Evolutionary conservation across 148 eudicot genomes (phyloP), one percentile per base, ranked within the genome.

Genomic region (Fagopyrum homotropicum): DNA sequence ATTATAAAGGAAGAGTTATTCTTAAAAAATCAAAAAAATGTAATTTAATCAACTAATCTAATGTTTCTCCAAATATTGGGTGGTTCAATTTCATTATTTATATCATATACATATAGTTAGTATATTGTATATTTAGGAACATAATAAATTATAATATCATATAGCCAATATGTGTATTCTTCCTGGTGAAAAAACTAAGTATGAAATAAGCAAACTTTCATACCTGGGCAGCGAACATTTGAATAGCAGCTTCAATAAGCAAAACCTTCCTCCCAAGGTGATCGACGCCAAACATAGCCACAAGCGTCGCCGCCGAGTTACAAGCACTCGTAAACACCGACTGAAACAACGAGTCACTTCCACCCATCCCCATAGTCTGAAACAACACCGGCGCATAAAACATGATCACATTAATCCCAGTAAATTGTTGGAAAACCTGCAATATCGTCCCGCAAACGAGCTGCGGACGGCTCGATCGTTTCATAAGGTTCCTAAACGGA

Each of bases 351-450:
- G 97, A 82, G 7, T 96, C 99, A 35, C 81, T 84, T 54, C 75
- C 80, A 46, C 88, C 89, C 56, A 95, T 90, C 8, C 99, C 99
- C 26, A 95, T 63, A 4, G 99, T 92, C 74, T 72, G 79, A 75
- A 95, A 92, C 17, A 95, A 80, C 2, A 95, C 99, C 0, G 99
- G 99, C 0, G 97, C 93, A 52, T 95, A 95, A 75, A 95, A 95
- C 97, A 95, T 90, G 57, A 95, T 95, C 1, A 97, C 99, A 45
- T 90, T 95, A 74, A 95, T 95, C 14, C 99, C 99, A 0, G 99
- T 95, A 47, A 86, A 83, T 79, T 95, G 99, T 55, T 95, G 78
- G 40, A 76, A 76, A 0, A 86, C 93, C 88, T 86, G 93, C 7
- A 89, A 55, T n/a, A 81, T 72, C 8, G 86, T 70, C 48, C 91